These are phyloP conservation scores for Phylloboletellus chloephorus DNA, from an alignment of 1,284 basidiomycete species.

Conservation along the genomic window DNA sequence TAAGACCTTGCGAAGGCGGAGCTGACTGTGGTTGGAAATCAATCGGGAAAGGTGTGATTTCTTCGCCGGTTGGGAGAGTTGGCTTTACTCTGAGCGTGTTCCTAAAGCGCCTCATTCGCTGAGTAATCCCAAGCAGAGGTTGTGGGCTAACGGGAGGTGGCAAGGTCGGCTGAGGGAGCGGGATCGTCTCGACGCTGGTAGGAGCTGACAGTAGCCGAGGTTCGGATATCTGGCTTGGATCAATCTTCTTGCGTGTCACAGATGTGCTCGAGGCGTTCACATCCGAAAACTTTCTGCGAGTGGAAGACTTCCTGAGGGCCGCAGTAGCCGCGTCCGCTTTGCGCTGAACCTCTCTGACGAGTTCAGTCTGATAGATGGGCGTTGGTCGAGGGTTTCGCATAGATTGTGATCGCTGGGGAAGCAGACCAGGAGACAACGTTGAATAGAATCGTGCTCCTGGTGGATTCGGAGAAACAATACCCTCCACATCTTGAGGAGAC, in stretches of 20 bases:
- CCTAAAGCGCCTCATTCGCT: conserved; percentile 65
- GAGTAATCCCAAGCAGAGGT: conserved; percentile 47
- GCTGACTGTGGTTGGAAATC: conserved; percentile 37
- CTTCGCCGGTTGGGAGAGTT: conserved; percentile 44
- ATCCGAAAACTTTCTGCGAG: conserved; percentile 44
- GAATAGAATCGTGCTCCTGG: conserved; percentile 4
- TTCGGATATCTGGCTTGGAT: conserved; percentile 65
- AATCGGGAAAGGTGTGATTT: conserved; percentile 41
- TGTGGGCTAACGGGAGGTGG: conserved; percentile 27
- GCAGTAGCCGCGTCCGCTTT: conserved; percentile 65
- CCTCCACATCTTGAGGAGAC: conserved; percentile 21
- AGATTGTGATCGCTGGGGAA: conserved; percentile 31
- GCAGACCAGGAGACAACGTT: conserved; percentile 19
- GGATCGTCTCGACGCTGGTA: conserved; percentile 70
- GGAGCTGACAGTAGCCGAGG: conserved; percentile 69
- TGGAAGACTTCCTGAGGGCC: conserved; percentile 57
- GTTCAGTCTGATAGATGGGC: conserved; percentile 44
- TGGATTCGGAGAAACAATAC: conserved; percentile 6
- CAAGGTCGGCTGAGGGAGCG: conserved; percentile 44
- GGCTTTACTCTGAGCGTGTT: conserved; percentile 65
- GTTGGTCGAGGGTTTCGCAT: conserved; percentile 36
- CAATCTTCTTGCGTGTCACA: conserved; percentile 55
- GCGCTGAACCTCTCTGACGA: conserved; percentile 63
- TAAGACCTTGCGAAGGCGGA: conserved; percentile 35
- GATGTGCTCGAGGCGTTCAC: conserved; percentile 34